Evolutionary conservation across 2,329 filamentous ascomycete genomes (phyloP).

Genomic region (Paecilomyces sp.): DNA sequence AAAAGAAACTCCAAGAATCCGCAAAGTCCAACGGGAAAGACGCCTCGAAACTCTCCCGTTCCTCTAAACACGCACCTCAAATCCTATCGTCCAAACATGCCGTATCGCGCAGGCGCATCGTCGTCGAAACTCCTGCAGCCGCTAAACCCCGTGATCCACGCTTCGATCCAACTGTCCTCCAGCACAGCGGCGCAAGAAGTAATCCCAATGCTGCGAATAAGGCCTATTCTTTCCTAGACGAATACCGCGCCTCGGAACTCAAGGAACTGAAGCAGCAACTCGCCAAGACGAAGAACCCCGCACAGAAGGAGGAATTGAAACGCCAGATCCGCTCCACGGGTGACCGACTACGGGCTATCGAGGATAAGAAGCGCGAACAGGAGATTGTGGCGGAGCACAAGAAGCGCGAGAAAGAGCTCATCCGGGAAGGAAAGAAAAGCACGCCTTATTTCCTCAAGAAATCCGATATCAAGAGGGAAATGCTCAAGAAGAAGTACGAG

Average conservation of each 20-base stretch:
- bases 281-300: slow-evolving; percentile 58
- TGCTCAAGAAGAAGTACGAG: slow-evolving; percentile 71
- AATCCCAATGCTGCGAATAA: slow-evolving; percentile 49
- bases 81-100: slow-evolving; percentile 75
- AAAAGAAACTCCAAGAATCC: slow-evolving; percentile 31
- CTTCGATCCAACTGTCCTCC: slow-evolving; percentile 61
- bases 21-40: slow-evolving; percentile 26
- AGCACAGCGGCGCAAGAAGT: slow-evolving; percentile 22
- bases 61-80: slow-evolving; percentile 83
- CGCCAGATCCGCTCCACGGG: slow-evolving; percentile 70
- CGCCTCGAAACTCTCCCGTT: slow-evolving; percentile 35
- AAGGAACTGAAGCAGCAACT: slow-evolving; percentile 62
- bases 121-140: slow-evolving; percentile 50
- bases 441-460: slow-evolving; percentile 89
- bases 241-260: slow-evolving; percentile 81
- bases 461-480: slow-evolving; percentile 80
- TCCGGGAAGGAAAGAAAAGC: slow-evolving; percentile 72
- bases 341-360: slow-evolving; percentile 64
- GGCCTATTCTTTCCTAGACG: slow-evolving; percentile 81
- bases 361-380: slow-evolving; percentile 62
- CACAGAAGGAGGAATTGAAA: slow-evolving; percentile 63
- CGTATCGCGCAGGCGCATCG: slow-evolving; percentile 72
- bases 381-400: slow-evolving; percentile 68
- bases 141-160: slow-evolving; percentile 75
- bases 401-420: slow-evolving; percentile 72